Evolutionary conservation across 495 filamentous ascomycete species (phyloP), one percentile per base, ranked within the genome.

Genomic region (Hypoxylon lienhwacheense): DNA sequence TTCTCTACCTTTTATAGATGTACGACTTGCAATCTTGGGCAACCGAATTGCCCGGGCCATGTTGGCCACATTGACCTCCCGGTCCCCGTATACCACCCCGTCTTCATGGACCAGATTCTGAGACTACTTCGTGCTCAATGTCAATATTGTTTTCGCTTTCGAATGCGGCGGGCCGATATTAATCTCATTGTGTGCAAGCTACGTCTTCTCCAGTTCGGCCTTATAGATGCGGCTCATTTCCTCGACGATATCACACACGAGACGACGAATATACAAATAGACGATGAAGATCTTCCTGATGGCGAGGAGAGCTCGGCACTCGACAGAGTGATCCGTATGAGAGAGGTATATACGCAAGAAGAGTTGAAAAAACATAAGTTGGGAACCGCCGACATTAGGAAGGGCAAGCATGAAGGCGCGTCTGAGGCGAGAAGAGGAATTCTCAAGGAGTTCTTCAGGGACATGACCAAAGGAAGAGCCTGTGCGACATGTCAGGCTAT

Each of bases 1-100:
- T 22, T 39, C 43, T 21, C 11, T n/a, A 17, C 29, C 20, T 22
- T 39, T 44, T 21, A 43, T 65, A 97, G 91, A 59, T 97, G 91
- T 72, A 82, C 88, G 63, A 97, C 91, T 72, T 97, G 91, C 67
- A 85, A 89, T 56, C 77, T 91, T 59, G 83, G 82, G 57, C 82
- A 81, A 54, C 80, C 81, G 55, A 82, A 81, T 43, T 99, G 93
- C 69, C 90, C 93, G 7, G 95, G 95, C 51, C 95, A 99, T 74
- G 79, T 84, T 24, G 95, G 95, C 40, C 93, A 97, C 67, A 95
- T 99, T 67, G 90, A 96, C 58, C 83, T 99, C 19, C 91, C 95
- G 2, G 84, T 91, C 7, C 87, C 86, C 33, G 85, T 96, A 40
- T 99, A 97, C 67, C 92, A 97, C 73, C 87, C 90, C 17, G 85